Evolutionary conservation across 176 grass and related monocot species (phyloP).

Genomic region (Otatea glauca): DNA sequence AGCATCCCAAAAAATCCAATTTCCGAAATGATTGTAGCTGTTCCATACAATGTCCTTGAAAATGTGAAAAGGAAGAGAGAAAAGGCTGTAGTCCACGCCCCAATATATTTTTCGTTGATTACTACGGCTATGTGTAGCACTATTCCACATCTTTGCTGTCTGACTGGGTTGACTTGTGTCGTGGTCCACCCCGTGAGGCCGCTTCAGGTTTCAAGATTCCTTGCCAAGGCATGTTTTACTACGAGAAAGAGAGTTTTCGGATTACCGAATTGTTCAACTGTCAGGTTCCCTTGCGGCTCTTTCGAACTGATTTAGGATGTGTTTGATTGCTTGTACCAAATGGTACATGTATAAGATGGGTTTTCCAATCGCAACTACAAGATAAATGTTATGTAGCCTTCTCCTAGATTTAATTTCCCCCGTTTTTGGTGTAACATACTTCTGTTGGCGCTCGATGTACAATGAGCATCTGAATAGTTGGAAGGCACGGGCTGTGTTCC

Average conservation of each 20-base stretch:
- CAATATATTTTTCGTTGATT: not conserved
- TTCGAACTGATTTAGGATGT: not conserved
- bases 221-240: not conserved
- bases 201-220: not conserved
- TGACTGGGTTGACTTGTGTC: not conserved
- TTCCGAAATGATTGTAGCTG: not conserved
- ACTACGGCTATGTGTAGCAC: not conserved
- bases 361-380: not conserved
- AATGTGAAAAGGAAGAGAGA: not conserved
- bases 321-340: too few relatives aligned
- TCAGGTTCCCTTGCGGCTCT: not conserved
- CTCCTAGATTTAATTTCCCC: not conserved
- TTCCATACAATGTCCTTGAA: not conserved
- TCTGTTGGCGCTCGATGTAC: not conserved
- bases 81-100: not conserved
- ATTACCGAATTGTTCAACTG: not conserved
- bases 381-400: not conserved
- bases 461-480: not conserved
- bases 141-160: not conserved
- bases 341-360: too few relatives aligned
- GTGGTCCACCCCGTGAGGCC: not conserved
- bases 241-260: not conserved
- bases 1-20: not conserved
- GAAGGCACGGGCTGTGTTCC: not conserved
- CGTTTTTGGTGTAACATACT: not conserved